Evolutionary conservation across 2,329 filamentous ascomycete genomes (phyloP), one percentile per base, ranked within the genome.

Genomic region (Seiridium unicorne): DNA sequence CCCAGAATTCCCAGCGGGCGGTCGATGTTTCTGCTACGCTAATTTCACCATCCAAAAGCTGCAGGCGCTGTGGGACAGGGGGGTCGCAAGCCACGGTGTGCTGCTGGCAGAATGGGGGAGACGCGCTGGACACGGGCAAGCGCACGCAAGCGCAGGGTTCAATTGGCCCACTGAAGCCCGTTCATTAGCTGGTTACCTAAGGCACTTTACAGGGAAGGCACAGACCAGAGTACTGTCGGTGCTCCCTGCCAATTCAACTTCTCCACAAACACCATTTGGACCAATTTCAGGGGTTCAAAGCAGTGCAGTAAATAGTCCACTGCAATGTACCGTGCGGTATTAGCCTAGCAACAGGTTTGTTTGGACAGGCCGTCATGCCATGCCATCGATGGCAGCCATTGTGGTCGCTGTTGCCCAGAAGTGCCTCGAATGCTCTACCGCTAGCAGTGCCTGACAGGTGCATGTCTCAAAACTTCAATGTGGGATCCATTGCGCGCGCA

Each of bases 21-120:
- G 49, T 55, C 36, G 51, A 42, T 34, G 51, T 55, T 55, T 42
- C 51, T 55, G 51, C 51, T 48, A 26, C 18, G 18, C 18, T 26
- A 55, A 55, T 55, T 55, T 55, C 53, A 47, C 55, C 55, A 57
- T 38, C 35, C 13, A 57, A 57, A 31, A 35, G 55, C 55, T 57
- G 55, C 55, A 57, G 55, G 40, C 47, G 55, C 42, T 47, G 40
- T 36, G 5, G 26, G 55, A 44, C 35, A 46, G 42, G 42, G 42
- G 53, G 11, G n/a, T 49, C 47, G 51, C 34, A 32, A 54, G 38
- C 26, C 47, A 49, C 47, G 47, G n/a, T 18, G 35, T 44, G n/a
- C 6, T 26, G 36, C 38, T 44, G n/a, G 53, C n/a, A 7, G 26
- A 32, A 32, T 11, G 47, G 35, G 47, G 47, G 26, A 49, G 35